phyloP scores from a whole-genome alignment of 768 basidiomycete genomes.

The Pseudohyphozyma bogoriensis region DNA sequence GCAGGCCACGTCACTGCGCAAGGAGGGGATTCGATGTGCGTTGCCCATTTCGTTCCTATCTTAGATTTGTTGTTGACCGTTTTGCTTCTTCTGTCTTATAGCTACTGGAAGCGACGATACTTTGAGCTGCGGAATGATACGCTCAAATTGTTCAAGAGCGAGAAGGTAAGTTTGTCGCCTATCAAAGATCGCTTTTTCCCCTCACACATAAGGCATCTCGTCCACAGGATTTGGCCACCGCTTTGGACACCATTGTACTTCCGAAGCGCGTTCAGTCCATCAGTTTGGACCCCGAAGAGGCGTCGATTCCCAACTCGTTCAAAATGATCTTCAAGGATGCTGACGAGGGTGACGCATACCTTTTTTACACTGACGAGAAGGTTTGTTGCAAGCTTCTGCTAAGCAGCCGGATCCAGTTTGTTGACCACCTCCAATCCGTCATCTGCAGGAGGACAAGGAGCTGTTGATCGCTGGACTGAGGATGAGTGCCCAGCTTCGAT shows the following conservation, averaged over 20 bases:
- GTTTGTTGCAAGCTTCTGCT: neutral
- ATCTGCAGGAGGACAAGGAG: slow-evolving; percentile 15
- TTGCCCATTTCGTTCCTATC: too few species aligned
- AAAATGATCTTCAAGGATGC: neutral
- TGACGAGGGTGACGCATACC: slow-evolving; percentile 7
- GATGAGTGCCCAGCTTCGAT: neutral
- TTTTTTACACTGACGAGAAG: slow-evolving; percentile 9
- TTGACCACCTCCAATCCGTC: neutral
- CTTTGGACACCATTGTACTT: neutral
- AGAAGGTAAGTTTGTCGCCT: slow-evolving; percentile 10
- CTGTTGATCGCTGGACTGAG: slow-evolving; percentile 8
- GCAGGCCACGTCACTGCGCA: slow-evolving; percentile 17
- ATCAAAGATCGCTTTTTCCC: too few species aligned
- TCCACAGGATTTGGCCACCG: slow-evolving; percentile 5
- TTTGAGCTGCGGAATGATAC: neutral
- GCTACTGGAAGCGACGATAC: slow-evolving; percentile 19
- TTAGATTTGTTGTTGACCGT: too few species aligned
- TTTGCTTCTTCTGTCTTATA: too few species aligned
- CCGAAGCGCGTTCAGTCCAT: neutral
- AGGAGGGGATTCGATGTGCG: slow-evolving; percentile 7
- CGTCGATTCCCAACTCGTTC: slow-evolving; percentile 21
- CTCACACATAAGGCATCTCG: neutral
- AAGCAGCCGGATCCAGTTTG: neutral
- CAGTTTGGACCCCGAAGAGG: slow-evolving; percentile 6
- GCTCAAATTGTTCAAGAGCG: slow-evolving; percentile 12